Base-by-base conservation (phyloP, 192 early-diverging fungal genomes). In the Phlyctochytrium planicorne region DNA sequence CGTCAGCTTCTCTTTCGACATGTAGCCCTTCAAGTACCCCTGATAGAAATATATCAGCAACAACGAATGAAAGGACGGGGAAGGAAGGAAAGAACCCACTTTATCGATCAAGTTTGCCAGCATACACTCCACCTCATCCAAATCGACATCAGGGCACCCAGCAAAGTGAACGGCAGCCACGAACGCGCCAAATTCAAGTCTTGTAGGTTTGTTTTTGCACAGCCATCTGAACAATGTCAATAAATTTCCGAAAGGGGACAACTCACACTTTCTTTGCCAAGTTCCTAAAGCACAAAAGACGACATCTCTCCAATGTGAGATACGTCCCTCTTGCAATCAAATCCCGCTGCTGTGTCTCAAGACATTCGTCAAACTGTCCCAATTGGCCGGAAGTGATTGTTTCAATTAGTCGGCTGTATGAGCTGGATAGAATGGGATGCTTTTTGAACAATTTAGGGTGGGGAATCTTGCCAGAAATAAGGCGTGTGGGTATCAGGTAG, bases 101-200 rank as follows among this genome's bases (percentile, higher is more conserved):
- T 90, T 91, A 72, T 86, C 87, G 47, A 99, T 91, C 89, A 96
- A 89, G 63, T 89, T 90, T 1, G 94, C 94, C 33, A 99, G 71
- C 60, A 91, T 85, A 68, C 94, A 93, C 68, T 91, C 92, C 2
- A 94, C 89, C 60, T 96, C 93, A 16, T 85, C 85, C 34, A 85
- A 55, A 17, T 87, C 87, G 0, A 85, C 66, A 27, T 78, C 53
- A 2, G 84, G 53, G 0, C 53, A 62, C 2, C 72, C 91, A 81
- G 52, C 85, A 81, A 78, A 75, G 78, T 6, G 67, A 74, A 96
- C 68, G 10, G 91, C 96, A 3, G 47, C 61, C 34, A 88, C 74
- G 53, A 97, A 89, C n/a, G 52, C 59, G 0, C 37, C 33, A 30
- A 98, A 78, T 14, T 84, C 67, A 1, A 96, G 60, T 34, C 87